Base-by-base conservation (phyloP, 208 protist genomes). In the Jaenimonas drosophilae region DNA sequence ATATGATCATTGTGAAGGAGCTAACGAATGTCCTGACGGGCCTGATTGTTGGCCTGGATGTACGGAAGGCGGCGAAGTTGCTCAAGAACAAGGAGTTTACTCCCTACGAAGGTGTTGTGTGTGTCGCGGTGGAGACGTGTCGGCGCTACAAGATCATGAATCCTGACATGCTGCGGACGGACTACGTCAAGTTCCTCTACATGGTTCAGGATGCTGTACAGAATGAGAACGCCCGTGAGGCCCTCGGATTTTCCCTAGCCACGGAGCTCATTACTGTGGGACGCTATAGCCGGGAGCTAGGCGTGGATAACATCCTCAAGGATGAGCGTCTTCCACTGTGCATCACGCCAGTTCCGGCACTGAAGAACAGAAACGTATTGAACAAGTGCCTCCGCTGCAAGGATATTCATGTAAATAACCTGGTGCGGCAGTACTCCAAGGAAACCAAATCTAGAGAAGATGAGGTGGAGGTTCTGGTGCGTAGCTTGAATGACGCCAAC, bases 81-180 rank as follows among this genome's bases (percentile, higher is more conserved):
- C 37, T 88, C 33, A 54, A 76, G 16, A 60, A 82, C 9, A 50
- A 49, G 30, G 70, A 92, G 49, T 85, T 90, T 52, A 57, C 48
- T n/a, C 60, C 68, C 9, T 88, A 89, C 54, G 49, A 66, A 61
- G 48, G 56, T 12, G 66, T 84, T 23, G 85, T 94, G 31, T 58
- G 62, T 23, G 50, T 64, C 14, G 66, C 80, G 0, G 67, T 95
- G 44, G 86, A 95, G 65, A 70, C 86, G 39, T 91, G 64, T 43
- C 59, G 91, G 29, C 71, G 91, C 30, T 94, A 94, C 52, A 97
- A 97, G 55, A 95, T 96, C 42, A 96, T 96, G 88, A 97, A 97
- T 61, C 88, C 88, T 1, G 91, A 97, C 55, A 63, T 91, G 62
- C 78, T 97, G 54, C 81, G 91, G 33, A 87, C 72, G 29, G 83